Evolutionary conservation across 164 flowering plant genomes (phyloP).

Genomic region (Chimonanthus salicifolius): DNA sequence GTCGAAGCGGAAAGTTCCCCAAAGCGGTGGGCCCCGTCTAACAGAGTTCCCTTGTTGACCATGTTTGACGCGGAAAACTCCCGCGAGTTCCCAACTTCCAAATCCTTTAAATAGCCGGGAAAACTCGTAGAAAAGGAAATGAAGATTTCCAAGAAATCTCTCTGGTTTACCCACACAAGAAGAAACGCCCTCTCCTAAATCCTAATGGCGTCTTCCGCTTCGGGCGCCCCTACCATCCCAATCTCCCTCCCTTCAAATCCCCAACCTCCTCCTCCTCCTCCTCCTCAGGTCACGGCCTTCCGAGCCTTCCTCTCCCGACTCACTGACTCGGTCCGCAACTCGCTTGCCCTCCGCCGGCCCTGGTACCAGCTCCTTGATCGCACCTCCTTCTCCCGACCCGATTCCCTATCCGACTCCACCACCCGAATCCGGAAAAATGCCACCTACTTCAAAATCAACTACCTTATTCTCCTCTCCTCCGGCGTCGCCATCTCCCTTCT

Average conservation of each 20-base stretch:
- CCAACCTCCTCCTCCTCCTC: conserved; percentile 7
- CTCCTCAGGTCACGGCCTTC: conserved; percentile 38
- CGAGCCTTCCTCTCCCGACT: conserved; percentile 53
- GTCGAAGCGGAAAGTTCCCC: too few relatives aligned
- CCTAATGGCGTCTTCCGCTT: conserved; percentile 3
- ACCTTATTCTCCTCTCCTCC: conserved; percentile 39
- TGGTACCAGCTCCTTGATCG: conserved; percentile 77
- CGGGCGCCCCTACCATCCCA: not conserved
- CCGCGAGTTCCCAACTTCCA: too few relatives aligned
- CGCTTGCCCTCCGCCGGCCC: conserved; percentile 65
- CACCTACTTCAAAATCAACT: conserved; percentile 73
- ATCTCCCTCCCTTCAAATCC: conserved; percentile 21
- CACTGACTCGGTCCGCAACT: conserved; percentile 39
- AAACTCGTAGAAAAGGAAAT: not conserved
- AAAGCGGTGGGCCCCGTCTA: too few relatives aligned
- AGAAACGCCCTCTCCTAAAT: not conserved
- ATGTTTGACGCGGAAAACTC: too few relatives aligned
- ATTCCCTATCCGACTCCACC: conserved; percentile 63
- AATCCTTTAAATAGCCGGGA: too few relatives aligned
- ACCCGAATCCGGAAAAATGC: conserved; percentile 69
- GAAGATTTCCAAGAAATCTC: not conserved
- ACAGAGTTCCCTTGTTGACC: too few relatives aligned
- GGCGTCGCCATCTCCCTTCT: conserved; percentile 60
- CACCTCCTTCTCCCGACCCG: conserved; percentile 54
- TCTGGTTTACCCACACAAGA: not conserved